Evolutionary conservation across 108 stramenopile genomes (phyloP).

Genomic region (Mayamaea pseudoterrestris): DNA sequence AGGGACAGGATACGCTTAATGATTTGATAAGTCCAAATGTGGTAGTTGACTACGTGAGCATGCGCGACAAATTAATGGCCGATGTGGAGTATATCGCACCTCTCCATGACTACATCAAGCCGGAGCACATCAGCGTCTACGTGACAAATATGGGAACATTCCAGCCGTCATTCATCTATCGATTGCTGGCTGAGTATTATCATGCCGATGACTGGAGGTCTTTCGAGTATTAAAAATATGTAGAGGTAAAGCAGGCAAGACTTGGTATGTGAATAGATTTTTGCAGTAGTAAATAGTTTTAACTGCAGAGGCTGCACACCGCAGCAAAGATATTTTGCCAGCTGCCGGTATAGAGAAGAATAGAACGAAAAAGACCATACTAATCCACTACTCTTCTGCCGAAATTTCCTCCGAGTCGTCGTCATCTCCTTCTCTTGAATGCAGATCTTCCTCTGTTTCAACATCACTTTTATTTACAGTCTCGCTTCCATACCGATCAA

Average conservation of each 20-base stretch:
- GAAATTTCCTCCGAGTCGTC: too few relatives aligned
- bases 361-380: too few relatives aligned
- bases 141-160: constrained; percentile 93
- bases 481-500: too few relatives aligned
- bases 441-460: too few relatives aligned
- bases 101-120: constrained; percentile 91
- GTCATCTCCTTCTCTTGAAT: too few relatives aligned
- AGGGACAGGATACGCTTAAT: constrained; percentile 89
- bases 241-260: too few relatives aligned
- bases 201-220: constrained; percentile 85
- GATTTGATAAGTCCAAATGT: constrained; percentile 71
- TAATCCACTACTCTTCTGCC: too few relatives aligned
- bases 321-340: too few relatives aligned
- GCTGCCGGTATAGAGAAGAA: too few relatives aligned
- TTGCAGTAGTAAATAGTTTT: too few relatives aligned
- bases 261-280: background rate
- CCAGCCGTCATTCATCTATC: constrained; percentile 92
- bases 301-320: too few relatives aligned
- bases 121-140: constrained; percentile 84
- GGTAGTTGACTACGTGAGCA: constrained; percentile 46
- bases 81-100: constrained; percentile 86
- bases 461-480: too few relatives aligned
- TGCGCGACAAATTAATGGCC: constrained; percentile 33
- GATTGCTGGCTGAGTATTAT: constrained; percentile 90
- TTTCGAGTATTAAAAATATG: constrained; percentile 52